phyloP scores from a whole-genome alignment of 1,284 basidiomycete species.

The Naganishia albida region DNA sequence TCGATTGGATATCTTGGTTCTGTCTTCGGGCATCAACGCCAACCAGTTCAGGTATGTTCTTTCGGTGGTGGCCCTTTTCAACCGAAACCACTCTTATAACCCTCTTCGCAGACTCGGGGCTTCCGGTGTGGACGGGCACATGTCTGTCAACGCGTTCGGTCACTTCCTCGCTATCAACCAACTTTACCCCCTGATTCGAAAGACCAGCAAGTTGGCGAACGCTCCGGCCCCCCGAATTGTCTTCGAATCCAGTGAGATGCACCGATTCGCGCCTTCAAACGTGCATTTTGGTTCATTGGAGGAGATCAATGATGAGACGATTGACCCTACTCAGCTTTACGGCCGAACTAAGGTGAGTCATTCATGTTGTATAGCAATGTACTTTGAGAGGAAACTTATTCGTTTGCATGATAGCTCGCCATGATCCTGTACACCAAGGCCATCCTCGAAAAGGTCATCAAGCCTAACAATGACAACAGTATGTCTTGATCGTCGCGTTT shows the following conservation, averaged over 20 bases:
- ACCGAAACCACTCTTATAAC: constrained; percentile 48
- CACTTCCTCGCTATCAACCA: constrained; percentile 58
- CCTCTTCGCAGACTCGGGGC: background rate
- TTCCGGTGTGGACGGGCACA: constrained; percentile 26
- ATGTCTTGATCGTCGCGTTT: too few species aligned
- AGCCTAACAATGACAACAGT: constrained; percentile 48
- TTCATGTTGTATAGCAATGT: background rate
- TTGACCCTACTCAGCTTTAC: constrained; percentile 53
- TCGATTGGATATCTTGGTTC: constrained; percentile 51
- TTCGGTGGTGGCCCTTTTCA: constrained; percentile 55
- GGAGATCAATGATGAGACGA: constrained; percentile 54
- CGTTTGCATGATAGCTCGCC: constrained; percentile 45
- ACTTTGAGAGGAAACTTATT: background rate
- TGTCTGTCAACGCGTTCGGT: constrained; percentile 48
- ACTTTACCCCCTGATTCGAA: constrained; percentile 56
- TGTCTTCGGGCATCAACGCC: constrained; percentile 52
- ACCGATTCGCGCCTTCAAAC: constrained; percentile 42
- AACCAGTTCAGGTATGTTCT: constrained; percentile 51
- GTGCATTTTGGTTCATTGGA: constrained; percentile 53
- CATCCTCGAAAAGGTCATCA: constrained; percentile 54
- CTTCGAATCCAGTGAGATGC: constrained; percentile 56
- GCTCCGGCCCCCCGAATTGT: constrained; percentile 54
- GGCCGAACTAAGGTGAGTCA: constrained; percentile 52
- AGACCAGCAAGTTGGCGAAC: constrained; percentile 49
- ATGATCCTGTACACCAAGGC: constrained; percentile 56